Conservation (phyloP, 2,329 filamentous ascomycete genomes). For the Cercospora citrullina region DNA sequence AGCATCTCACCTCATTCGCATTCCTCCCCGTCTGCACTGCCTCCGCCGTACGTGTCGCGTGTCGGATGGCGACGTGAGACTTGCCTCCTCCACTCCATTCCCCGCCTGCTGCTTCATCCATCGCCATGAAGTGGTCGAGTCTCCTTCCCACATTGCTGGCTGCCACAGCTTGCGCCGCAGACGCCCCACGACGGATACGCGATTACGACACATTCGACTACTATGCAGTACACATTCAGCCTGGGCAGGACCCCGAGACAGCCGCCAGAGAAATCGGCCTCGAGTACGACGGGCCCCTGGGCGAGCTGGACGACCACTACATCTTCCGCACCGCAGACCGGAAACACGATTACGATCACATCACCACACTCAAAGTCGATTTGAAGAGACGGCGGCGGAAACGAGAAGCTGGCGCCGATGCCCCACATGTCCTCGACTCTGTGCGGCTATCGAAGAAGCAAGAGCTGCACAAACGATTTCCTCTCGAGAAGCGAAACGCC, state of each 20-base stretch:
- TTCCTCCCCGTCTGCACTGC: background rate
- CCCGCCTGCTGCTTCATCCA: background rate
- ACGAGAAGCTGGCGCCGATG: constrained; percentile 52
- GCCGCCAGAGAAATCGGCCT: constrained; percentile 74
- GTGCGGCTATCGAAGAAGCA: constrained; percentile 82
- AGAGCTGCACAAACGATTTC: constrained; percentile 56
- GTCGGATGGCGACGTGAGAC: constrained; percentile 3
- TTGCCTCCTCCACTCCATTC: background rate
- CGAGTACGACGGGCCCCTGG: constrained; percentile 76
- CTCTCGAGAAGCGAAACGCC: constrained; percentile 59
- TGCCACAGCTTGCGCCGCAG: constrained; percentile 7
- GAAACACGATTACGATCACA: constrained; percentile 55
- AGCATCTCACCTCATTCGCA: background rate
- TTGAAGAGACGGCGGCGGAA: constrained; percentile 62
- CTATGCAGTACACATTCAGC: constrained; percentile 83
- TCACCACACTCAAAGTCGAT: constrained; percentile 52
- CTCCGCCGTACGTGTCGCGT: background rate
- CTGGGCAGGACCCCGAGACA: constrained; percentile 63
- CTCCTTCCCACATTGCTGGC: constrained; percentile 17
- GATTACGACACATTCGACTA: constrained; percentile 79
- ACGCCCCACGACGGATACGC: constrained; percentile 23
- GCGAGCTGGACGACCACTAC: constrained; percentile 76
- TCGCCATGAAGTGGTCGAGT: constrained; percentile 14
- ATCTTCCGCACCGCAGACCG: constrained; percentile 71
- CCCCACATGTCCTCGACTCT: constrained; percentile 64